Percentiles rank a stretch among this genome's conserved stretches.
These are phyloP conservation scores for Russula emetica DNA, from an alignment of 768 basidiomycete genomes.

Conservation along the genomic window DNA sequence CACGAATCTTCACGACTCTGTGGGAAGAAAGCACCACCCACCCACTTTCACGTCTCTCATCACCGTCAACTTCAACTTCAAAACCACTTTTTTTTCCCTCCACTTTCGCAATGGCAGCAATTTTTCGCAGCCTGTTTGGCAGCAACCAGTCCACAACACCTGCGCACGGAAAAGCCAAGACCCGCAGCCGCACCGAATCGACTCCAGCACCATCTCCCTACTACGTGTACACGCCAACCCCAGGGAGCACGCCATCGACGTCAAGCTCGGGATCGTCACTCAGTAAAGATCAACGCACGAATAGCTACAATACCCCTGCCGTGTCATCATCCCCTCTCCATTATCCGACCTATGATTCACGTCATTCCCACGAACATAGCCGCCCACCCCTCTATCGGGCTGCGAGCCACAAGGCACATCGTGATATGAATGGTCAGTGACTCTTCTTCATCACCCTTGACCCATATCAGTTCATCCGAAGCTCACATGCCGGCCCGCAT, in stretches of 20 bases:
- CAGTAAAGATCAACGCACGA: constrained; percentile 16
- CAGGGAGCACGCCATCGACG: constrained; percentile 16
- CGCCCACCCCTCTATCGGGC: constrained; percentile 22
- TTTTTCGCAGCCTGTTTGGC: constrained; percentile 48
- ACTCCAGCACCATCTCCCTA: constrained; percentile 33
- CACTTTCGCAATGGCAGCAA: constrained; percentile 42
- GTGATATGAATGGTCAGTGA: constrained; percentile 23
- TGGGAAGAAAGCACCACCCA: background rate
- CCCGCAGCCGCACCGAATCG: constrained; percentile 44
- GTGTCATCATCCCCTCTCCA: constrained; percentile 27
- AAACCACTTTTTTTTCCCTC: background rate
- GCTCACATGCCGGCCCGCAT: constrained; percentile 26
- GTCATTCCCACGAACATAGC: constrained; percentile 22
- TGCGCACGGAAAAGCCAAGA: constrained; percentile 36
- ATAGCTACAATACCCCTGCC: constrained; percentile 17
- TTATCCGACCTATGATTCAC: constrained; percentile 28
- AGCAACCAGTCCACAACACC: constrained; percentile 30
- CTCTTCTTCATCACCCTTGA: constrained; percentile 13
- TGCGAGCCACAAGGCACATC: constrained; percentile 14
- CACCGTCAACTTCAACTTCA: background rate
- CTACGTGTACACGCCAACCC: constrained; percentile 30
- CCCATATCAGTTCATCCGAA: constrained; percentile 26
- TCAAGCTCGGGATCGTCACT: constrained; percentile 21
- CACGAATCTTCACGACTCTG: constrained; percentile 20
- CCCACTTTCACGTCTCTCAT: background rate